Percentiles rank a stretch among this genome's conserved stretches.
Evolutionary conservation across 345 rosid genomes (phyloP).

Genomic region (Orychophragmus violaceus): DNA sequence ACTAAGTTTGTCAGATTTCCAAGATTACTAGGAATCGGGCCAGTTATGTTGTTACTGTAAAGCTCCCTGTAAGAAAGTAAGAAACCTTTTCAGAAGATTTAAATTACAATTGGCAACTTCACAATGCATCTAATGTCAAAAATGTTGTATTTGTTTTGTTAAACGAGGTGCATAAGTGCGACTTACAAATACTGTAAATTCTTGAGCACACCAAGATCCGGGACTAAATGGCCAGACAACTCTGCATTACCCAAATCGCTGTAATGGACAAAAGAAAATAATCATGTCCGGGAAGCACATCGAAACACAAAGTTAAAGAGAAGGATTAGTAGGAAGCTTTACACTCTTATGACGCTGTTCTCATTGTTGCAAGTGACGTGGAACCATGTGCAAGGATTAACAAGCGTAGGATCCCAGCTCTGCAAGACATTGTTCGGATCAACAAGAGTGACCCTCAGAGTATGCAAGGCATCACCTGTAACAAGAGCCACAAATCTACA

Average conservation of each 20-base stretch:
- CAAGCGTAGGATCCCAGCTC: conserved; percentile 99
- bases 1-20: conserved; percentile 93
- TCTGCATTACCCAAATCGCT: conserved; percentile 98
- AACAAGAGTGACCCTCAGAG: conserved; percentile 54
- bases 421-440: conserved; percentile 94
- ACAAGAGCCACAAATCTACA: conserved; percentile 13
- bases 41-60: conserved; percentile 87
- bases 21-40: conserved; percentile 86
- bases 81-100: background rate
- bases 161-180: background rate
- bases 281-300: background rate
- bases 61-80: conserved; percentile 63
- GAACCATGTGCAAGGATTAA: conserved; percentile 96
- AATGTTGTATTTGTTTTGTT: background rate
- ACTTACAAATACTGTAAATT: conserved; percentile 90
- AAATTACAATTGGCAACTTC: background rate
- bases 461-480: conserved; percentile 96
- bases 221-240: conserved; percentile 88
- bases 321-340: conserved; percentile 21
- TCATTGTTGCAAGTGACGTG: conserved; percentile 95
- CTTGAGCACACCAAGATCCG: conserved; percentile 88
- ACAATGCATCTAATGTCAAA: background rate
- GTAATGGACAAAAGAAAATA: conserved; percentile 3
- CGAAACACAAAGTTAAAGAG: background rate
- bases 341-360: conserved; percentile 95